A percentile compares a stretch with the other conserved stretches of the same genome.
Conservation (phyloP, 208 protist species). For the Trypanosoma boissoni region DNA sequence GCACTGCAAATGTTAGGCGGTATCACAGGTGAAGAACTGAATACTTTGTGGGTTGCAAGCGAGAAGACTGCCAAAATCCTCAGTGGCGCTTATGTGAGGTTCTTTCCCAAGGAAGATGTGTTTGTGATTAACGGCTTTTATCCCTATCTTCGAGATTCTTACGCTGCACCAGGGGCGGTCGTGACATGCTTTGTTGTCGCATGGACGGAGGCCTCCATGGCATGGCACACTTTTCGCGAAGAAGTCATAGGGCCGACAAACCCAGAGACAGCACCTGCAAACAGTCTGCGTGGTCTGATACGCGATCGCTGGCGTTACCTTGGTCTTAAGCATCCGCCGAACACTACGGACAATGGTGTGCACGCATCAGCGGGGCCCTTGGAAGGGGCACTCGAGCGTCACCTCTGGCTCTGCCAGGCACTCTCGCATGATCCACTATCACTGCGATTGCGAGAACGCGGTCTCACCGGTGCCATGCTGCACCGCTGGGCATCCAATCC, state of each 20-base stretch:
- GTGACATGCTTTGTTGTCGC: slow-evolving; percentile 66
- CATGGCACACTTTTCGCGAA: slow-evolving; percentile 48
- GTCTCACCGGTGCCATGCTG: slow-evolving; percentile 38
- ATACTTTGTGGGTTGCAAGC: slow-evolving; percentile 33
- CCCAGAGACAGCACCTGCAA: slow-evolving; percentile 29
- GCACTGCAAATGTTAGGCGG: slow-evolving; percentile 44
- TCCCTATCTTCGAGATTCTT: slow-evolving; percentile 43
- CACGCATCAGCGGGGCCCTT: slow-evolving; percentile 57
- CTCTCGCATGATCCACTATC: slow-evolving; percentile 33
- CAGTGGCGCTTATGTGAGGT: slow-evolving; percentile 50
- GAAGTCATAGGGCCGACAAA: slow-evolving; percentile 58
- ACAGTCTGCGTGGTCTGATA: slow-evolving; percentile 52
- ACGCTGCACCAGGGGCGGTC: slow-evolving; percentile 29
- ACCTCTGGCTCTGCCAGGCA: slow-evolving; percentile 45
- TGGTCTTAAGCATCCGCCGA: slow-evolving; percentile 44
- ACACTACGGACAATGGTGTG: slow-evolving; percentile 61
- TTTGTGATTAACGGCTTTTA: slow-evolving; percentile 87
- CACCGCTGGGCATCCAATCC: slow-evolving; percentile 32
- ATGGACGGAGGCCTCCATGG: slow-evolving; percentile 43
- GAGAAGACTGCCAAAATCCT: slow-evolving; percentile 31
- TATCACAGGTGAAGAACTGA: slow-evolving; percentile 33
- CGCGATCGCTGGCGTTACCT: slow-evolving; percentile 46
- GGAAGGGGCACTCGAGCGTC: slow-evolving; percentile 60
- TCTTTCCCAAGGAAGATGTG: slow-evolving; percentile 22
- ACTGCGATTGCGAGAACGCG: slow-evolving; percentile 27